These are phyloP conservation scores for Pholiota molesta DNA, from an alignment of 768 basidiomycete species.

Conservation along the genomic window DNA sequence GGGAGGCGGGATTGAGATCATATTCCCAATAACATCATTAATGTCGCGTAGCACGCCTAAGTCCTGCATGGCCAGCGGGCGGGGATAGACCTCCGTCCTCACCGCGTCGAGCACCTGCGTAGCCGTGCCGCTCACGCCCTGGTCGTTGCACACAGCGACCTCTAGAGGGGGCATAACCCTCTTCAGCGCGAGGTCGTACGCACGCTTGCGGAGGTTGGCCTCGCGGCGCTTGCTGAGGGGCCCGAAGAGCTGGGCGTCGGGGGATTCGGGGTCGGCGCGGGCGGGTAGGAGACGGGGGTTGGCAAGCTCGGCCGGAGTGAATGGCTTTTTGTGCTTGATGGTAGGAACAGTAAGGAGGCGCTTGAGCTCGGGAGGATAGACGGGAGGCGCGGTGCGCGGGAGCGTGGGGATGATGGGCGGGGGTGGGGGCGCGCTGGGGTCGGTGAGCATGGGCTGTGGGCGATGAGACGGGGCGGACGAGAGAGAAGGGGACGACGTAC, in stretches of 20 bases:
- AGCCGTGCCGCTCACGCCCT: slow-evolving; percentile 26
- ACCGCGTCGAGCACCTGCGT: slow-evolving; percentile 13
- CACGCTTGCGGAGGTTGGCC: slow-evolving; percentile 73
- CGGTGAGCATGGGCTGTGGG: slow-evolving; percentile 63
- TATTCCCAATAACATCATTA: slow-evolving; percentile 43
- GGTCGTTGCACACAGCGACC: slow-evolving; percentile 5
- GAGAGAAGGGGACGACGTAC: slow-evolving; percentile 82
- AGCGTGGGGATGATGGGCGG: slow-evolving; percentile 52
- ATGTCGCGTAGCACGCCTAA: slow-evolving; percentile 46
- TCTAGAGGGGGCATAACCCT: slow-evolving; percentile 67
- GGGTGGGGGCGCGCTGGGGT: slow-evolving; percentile 43
- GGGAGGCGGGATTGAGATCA: slow-evolving; percentile 23
- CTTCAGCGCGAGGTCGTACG: slow-evolving; percentile 54
- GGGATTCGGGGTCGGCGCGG: slow-evolving; percentile 58
- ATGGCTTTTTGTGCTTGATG: slow-evolving; percentile 42
- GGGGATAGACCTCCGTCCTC: slow-evolving; percentile 13
- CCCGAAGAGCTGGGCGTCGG: slow-evolving; percentile 63
- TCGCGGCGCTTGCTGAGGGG: slow-evolving; percentile 74
- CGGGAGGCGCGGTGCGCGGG: slow-evolving; percentile 62
- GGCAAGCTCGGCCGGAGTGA: slow-evolving; percentile 42
- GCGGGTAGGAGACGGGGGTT: slow-evolving; percentile 58
- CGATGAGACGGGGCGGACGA: slow-evolving; percentile 89
- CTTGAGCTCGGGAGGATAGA: slow-evolving; percentile 62
- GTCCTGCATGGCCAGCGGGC: slow-evolving; percentile 43
- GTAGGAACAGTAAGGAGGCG: slow-evolving; percentile 63